These are phyloP conservation scores for Lenzites betulinus DNA, from an alignment of 768 basidiomycete genomes.

Conservation along the genomic window DNA sequence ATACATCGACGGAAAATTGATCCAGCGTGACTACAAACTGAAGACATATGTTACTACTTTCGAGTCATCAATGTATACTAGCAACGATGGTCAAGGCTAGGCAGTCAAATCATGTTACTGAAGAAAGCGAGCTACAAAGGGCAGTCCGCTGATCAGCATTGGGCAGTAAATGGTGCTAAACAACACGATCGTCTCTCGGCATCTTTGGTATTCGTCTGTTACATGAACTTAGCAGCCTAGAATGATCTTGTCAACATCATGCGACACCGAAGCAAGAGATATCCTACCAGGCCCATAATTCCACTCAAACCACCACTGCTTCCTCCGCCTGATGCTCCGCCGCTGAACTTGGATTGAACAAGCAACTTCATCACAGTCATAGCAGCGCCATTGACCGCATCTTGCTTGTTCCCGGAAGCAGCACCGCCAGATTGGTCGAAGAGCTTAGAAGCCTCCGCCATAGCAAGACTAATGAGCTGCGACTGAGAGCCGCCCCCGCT, in stretches of 20 bases:
- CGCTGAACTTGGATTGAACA: constrained; percentile 65
- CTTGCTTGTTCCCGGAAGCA: constrained; percentile 72
- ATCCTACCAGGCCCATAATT: constrained; percentile 62
- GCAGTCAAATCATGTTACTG: no score
- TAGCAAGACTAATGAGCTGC: constrained; percentile 81
- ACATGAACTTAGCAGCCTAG: constrained; percentile 38
- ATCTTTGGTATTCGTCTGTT: no score
- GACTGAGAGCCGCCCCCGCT: constrained; percentile 49
- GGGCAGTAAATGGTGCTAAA: no score
- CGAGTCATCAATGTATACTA: no score
- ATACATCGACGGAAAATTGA: no score
- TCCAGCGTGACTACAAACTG: no score
- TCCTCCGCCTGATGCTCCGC: constrained; percentile 51
- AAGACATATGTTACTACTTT: no score
- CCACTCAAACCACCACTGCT: constrained; percentile 70
- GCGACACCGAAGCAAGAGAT: background rate
- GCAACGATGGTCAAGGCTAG: no score
- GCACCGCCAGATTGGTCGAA: constrained; percentile 72
- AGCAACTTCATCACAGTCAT: constrained; percentile 85
- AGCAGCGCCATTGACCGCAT: constrained; percentile 81
- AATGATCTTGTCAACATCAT: no score
- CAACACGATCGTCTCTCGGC: no score
- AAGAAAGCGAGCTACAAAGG: no score
- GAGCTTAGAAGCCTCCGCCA: constrained; percentile 77
- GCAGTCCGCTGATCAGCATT: no score